Evolutionary conservation across 768 basidiomycete genomes (phyloP).

Genomic region (Boletus rubroflammeus): DNA sequence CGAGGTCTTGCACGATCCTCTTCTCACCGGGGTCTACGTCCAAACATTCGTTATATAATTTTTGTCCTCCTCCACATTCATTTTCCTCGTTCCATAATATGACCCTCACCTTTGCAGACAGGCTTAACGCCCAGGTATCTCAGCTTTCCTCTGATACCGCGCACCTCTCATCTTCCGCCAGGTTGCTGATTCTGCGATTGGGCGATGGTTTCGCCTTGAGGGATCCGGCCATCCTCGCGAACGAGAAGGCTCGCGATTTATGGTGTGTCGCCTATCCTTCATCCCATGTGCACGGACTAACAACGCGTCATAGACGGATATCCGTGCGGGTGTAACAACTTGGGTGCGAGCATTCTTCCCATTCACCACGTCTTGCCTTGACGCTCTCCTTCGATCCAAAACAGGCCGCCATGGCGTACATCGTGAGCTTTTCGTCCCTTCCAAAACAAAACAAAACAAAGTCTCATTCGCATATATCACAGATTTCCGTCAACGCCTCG

Average conservation of each 20-base stretch:
- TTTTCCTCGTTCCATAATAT: conserved; percentile 23
- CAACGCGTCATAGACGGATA: conserved; percentile 51
- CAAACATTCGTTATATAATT: conserved; percentile 25
- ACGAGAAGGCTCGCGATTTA: conserved; percentile 61
- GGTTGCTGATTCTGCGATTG: conserved; percentile 42
- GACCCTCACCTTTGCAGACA: conserved; percentile 39
- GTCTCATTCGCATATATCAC: not conserved
- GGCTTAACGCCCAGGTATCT: conserved; percentile 40
- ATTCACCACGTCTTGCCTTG: conserved; percentile 5
- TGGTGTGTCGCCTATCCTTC: conserved; percentile 33
- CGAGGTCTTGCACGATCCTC: conserved; percentile 3
- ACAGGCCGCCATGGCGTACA: conserved; percentile 82
- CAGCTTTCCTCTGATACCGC: not conserved
- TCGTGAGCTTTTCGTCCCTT: conserved; percentile 41
- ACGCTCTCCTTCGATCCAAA: not conserved
- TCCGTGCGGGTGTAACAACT: conserved; percentile 77
- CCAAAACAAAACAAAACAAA: not conserved
- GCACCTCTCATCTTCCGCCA: conserved; percentile 9
- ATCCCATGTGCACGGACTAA: conserved; percentile 4
- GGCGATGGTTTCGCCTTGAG: conserved; percentile 71
- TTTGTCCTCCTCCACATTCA: conserved; percentile 12
- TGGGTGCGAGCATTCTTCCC: conserved; percentile 50
- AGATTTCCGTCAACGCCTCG: conserved; percentile 85
- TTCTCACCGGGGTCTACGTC: not conserved
- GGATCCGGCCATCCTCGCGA: conserved; percentile 64